Base-by-base conservation (phyloP, 139 green algal genomes). In the Haematococcus lacustris region DNA sequence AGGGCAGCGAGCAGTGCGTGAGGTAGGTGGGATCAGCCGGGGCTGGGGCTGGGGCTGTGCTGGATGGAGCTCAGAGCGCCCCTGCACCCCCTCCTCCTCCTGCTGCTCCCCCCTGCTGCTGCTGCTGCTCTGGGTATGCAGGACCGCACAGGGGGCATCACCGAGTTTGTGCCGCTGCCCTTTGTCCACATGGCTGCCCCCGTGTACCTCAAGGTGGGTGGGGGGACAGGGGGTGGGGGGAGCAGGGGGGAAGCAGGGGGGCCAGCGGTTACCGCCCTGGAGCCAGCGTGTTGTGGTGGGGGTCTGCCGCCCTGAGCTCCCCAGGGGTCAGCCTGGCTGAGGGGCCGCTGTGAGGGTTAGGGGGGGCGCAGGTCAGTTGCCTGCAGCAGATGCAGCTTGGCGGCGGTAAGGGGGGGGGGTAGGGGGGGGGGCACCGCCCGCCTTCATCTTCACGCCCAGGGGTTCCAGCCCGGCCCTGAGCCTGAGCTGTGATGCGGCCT, bases 161-260 rank as follows among this genome's bases (percentile, higher is more conserved):
- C 89, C 0, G 92, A 97, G 78, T 97, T 97, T 75, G 92, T 97
- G 60, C 92, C 92, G 39, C 88, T 97, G 47, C 91, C 92, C 4
- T 97, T 97, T 83, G 92, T 97, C 61, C 91, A 97, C 88, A 95
- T 96, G 89, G 83, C 96, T 78, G 82, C 90, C 13, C 92, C 92
- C 0, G 67, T 95, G 21, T 97, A 88, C 77, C 78, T 89, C 17
- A 75, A 75, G 88, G 86, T 83, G 53, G n/a, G n/a, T n/a, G n/a
- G n/a, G n/a, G n/a, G n/a, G n/a, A n/a, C n/a, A n/a, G n/a, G n/a
- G n/a, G n/a, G n/a, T n/a, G n/a, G n/a, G n/a, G n/a, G n/a, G n/a
- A n/a, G n/a, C n/a, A n/a, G n/a, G n/a, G n/a, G n/a, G n/a, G n/a
- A n/a, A n/a, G n/a, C n/a, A n/a, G n/a, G 4, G 71, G 21, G n/a